Base-by-base conservation (phyloP, 73 alveolate genomes). In the Blepharisma stoltei region DNA sequence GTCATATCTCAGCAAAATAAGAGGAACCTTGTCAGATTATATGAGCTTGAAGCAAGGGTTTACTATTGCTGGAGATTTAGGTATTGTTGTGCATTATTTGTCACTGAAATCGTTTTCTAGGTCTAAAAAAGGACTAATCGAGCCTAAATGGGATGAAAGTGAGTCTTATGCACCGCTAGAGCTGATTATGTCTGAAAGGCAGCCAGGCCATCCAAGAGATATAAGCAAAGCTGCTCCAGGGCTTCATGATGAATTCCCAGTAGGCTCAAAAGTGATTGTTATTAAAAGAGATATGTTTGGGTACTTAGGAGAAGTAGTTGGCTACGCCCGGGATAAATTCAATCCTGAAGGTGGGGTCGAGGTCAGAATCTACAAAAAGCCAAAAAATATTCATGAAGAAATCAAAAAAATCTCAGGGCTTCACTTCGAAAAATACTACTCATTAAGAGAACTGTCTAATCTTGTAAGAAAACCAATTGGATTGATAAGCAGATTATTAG, bases 181-280 rank as follows among this genome's bases (percentile, higher is more conserved):
- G 45, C 38, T 69, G 5, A 4, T 69, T n/a, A 44, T 44, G 71
- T 7, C 11, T 14, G 60, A 69, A 7, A 18, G 79, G 14, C 60
- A 14, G 14, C 55, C 25, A 18, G 65, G 65, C 11, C 79, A 69
- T 43, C 79, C 79, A 18, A 25, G 55, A n/a, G 79, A 69, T 43
- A 7, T 46, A 7, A n/a, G 71, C n/a, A 18, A 43, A 18, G 32
- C 55, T 2, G 11, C 55, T 14, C n/a, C 55, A n/a, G 41, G 41
- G 41, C 9, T 69, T n/a, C 67, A 69, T 14, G 79, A 69, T 1
- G 79, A 69, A 43, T 69, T 69, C 38, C 79, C 79, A 14, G 20
- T 44, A n/a, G 41, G 41, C 14, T n/a, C 67, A 7, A n/a, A 43
- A 37, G 79, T 69, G 14, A 69, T 69, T 5, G 32, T 69, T 44